These are phyloP conservation scores for Aspergillus indologenus DNA, from an alignment of 495 filamentous ascomycete genomes.

Conservation along the genomic window DNA sequence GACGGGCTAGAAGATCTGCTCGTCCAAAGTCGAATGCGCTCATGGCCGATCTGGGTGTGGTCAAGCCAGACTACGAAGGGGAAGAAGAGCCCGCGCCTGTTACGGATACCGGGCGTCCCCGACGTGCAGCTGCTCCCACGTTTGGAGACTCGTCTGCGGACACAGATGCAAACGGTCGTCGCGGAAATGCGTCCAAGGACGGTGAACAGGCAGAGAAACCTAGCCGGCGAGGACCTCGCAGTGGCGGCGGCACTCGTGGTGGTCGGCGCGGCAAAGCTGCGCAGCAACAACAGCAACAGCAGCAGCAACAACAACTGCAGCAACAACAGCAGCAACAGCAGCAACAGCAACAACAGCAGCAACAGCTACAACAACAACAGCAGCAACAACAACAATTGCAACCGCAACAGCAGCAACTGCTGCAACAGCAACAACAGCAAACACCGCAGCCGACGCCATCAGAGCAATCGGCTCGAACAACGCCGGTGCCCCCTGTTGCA, in stretches of 20 bases:
- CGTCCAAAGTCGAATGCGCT: conserved; percentile 73
- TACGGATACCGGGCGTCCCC: conserved; percentile 67
- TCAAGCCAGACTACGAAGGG: conserved; percentile 53
- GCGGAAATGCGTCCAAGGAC: conserved; percentile 44
- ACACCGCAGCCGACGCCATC: conserved; percentile 13
- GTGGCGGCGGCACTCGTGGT: conserved; percentile 35
- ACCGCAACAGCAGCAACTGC: conserved; percentile 13
- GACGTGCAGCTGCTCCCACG: conserved; percentile 65
- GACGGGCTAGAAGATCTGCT: conserved; percentile 50
- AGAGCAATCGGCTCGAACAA: conserved; percentile 1
- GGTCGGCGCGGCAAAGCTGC: conserved; percentile 35
- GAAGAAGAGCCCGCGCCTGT: conserved; percentile 52
- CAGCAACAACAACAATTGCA: conserved; percentile 23
- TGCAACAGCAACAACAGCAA: conserved; percentile 19
- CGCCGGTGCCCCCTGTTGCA: conserved; percentile 21
- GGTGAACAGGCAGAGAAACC: conserved; percentile 58
- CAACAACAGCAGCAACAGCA: conserved; percentile 19
- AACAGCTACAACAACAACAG: conserved; percentile 25
- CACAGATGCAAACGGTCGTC: conserved; percentile 43
- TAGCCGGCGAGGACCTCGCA: conserved; percentile 45
- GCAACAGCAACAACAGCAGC: conserved; percentile 21
- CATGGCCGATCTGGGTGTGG: conserved; percentile 66
- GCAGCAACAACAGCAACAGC: conserved; percentile 26
- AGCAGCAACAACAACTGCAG: conserved; percentile 26
- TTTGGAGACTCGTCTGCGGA: conserved; percentile 65